Base-by-base conservation (phyloP, 2,329 filamentous ascomycete species). In the Mycogone perniciosa region DNA sequence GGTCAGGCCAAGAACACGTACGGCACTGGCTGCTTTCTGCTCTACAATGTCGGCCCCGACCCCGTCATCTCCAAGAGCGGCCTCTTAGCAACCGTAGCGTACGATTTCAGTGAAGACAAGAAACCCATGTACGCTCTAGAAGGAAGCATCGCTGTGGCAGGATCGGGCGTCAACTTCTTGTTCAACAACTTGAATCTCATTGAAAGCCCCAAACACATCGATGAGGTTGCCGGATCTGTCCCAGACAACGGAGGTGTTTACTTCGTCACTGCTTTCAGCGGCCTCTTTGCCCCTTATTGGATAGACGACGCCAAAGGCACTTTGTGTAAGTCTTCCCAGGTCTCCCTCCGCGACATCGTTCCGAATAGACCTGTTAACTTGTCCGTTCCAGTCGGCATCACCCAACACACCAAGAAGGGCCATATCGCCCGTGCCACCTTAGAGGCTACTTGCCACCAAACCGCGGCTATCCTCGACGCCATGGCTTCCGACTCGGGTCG, bases 251-350 rank as follows among this genome's bases (percentile, higher is more conserved):
- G 89, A 50, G 90, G 90, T 6, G 85, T 90, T 49, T 81, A 91
- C 13, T 84, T 96, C 61, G 90, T 96, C 54, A 95, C 90, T 3
- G 90, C 90, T 1, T 96, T 96, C 66, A 90, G 86, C 67, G 90
- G 90, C 48, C 77, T 96, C 3, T 95, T 95, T 65, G 90, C 90
- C 1, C 90, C 90, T 0, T 95, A 96, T 69, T 96, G 90, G 90
- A 92, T 95, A 55, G 89, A 95, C 64, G 88, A 95, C 69, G 89
- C 89, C 20, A 86, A 90, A 66, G 90, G 90, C 53, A 95, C 90
- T 5, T 82, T 93, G 50, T 91, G 80, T 84, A 72, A 71, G 78
- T 73, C 31, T 20, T 20, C 20, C 20, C 20, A 20, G 20, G 20
- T 6, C 44, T 10, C 27, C 20, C 8, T 46, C 31, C 26, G 2